phyloP scores from a whole-genome alignment of 139 green algal species.

The Coccomyxa sp. region DNA sequence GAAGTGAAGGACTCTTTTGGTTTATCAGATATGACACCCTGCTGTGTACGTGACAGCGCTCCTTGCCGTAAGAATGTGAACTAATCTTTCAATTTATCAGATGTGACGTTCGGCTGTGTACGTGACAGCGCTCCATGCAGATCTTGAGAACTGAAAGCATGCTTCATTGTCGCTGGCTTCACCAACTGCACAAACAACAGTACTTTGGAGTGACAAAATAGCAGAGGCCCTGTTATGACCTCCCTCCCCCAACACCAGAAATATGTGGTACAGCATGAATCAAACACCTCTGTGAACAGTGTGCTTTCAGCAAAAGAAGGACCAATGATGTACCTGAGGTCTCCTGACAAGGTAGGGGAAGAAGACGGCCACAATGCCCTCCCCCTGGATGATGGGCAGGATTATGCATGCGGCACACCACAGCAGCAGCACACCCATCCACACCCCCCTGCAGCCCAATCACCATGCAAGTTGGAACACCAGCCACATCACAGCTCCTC shows the following conservation, averaged over 20 bases:
- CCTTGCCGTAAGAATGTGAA: too few species aligned
- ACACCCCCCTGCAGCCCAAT: conserved; percentile 35
- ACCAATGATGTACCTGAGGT: neutral
- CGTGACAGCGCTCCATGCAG: neutral
- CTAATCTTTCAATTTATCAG: too few species aligned
- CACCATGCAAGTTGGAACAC: neutral
- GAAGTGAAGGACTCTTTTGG: too few species aligned
- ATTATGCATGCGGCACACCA: conserved; percentile 74
- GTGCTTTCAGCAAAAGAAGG: neutral
- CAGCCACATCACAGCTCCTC: neutral
- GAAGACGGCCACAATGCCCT: conserved; percentile 71
- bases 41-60: neutral
- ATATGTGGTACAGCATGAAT: neutral
- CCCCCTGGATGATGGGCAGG: conserved; percentile 77
- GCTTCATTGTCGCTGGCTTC: neutral
- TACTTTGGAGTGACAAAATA: neutral
- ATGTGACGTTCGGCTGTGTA: neutral
- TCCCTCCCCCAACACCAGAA: neutral
- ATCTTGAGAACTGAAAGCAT: neutral
- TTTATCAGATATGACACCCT: too few species aligned
- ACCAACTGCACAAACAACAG: neutral
- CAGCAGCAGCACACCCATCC: conserved; percentile 51
- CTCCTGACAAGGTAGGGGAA: conserved; percentile 52
- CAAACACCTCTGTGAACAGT: neutral
- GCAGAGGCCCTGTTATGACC: neutral